A percentile compares a stretch with the other conserved stretches of the same genome.
phyloP scores from a whole-genome alignment of 2,329 filamentous ascomycete genomes.

The Macrophomina pseudophaseolina region DNA sequence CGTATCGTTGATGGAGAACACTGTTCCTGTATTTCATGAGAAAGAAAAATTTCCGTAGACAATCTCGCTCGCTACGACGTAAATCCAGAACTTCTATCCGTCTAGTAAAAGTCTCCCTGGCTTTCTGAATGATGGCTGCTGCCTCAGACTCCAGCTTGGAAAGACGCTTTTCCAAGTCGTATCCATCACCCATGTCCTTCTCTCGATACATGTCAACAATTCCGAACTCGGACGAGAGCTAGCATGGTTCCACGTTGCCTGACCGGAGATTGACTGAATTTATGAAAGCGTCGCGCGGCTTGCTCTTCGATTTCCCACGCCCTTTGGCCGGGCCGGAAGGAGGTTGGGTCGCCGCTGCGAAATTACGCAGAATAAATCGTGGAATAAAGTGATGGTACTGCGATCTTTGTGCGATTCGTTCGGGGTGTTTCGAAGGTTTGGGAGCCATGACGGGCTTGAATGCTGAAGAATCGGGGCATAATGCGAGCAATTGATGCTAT shows the following conservation, averaged over 20 bases:
- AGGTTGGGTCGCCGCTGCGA: neutral
- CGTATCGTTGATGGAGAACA: neutral
- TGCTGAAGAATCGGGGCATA: no score
- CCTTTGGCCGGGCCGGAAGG: neutral
- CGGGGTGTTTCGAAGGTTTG: no score
- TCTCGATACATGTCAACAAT: neutral
- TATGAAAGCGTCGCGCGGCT: neutral
- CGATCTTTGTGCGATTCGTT: no score
- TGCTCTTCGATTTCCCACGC: neutral
- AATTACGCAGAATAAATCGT: neutral
- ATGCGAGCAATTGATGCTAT: no score
- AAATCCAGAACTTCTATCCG: neutral
- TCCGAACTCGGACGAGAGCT: neutral
- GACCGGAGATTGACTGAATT: neutral
- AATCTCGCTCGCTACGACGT: neutral
- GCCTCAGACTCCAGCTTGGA: neutral
- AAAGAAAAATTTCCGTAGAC: neutral
- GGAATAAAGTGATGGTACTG: neutral
- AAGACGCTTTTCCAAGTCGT: neutral
- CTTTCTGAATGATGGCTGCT: neutral
- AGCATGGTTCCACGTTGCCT: neutral
- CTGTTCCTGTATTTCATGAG: slow-evolving; percentile 2
- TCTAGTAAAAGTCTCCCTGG: neutral
- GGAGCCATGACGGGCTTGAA: no score
- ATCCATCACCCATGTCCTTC: neutral